phyloP scores from a whole-genome alignment of 352 stramenopile species.

The Pythium sp. region DNA sequence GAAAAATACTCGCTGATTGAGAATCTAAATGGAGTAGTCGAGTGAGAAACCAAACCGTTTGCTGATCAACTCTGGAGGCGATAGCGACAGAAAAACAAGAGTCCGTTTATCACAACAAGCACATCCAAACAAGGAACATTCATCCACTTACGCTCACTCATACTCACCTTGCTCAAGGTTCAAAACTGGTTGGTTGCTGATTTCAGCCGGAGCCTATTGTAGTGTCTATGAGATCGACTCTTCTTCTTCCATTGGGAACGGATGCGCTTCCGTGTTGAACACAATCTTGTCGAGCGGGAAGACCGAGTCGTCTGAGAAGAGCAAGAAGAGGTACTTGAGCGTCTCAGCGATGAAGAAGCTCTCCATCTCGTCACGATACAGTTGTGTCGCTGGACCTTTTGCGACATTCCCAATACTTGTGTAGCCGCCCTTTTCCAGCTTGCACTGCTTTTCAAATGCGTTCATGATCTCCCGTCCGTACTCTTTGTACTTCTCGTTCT shows the following conservation, averaged over 20 bases:
- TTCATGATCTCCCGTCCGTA: constrained; percentile 87
- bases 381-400: constrained; percentile 32
- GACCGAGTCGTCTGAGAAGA: constrained; percentile 85
- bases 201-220: neutral
- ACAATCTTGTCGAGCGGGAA: constrained; percentile 82
- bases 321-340: constrained; percentile 93
- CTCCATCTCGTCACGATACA: constrained; percentile 81
- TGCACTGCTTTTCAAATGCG: constrained; percentile 80
- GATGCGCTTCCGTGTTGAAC: constrained; percentile 89
- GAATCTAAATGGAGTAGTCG: neutral
- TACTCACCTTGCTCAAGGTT: neutral
- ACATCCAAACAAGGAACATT: neutral
- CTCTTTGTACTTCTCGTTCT: constrained; percentile 82
- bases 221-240: neutral
- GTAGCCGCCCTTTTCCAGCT: constrained; percentile 60
- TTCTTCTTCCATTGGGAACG: constrained; percentile 48
- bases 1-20: neutral
- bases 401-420: constrained; percentile 59
- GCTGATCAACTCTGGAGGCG: neutral
- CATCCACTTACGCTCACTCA: neutral
- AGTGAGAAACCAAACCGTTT: neutral
- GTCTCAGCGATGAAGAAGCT: constrained; percentile 93
- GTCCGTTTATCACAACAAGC: neutral
- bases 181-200: neutral
- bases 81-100: neutral